Conservation (phyloP, 805 yeast species). For the Monosporozyma aquatica region DNA sequence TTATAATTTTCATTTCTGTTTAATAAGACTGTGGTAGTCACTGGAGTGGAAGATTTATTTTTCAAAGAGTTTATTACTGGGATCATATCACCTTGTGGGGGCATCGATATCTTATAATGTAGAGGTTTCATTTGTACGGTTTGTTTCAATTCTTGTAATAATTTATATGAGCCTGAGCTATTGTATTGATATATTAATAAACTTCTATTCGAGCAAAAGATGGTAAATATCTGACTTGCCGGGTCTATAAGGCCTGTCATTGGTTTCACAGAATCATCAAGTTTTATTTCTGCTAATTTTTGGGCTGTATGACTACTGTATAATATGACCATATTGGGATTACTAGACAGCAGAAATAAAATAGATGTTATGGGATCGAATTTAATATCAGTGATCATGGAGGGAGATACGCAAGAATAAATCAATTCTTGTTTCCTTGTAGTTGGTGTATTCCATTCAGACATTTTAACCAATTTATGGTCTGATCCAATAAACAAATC, state of each 20-base stretch:
- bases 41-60: constrained; percentile 14
- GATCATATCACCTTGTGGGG: constrained; percentile 26
- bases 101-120: constrained; percentile 28
- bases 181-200: constrained; percentile 23
- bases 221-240: constrained; percentile 19
- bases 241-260: constrained; percentile 25
- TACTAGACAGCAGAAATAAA: constrained; percentile 19
- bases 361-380: constrained; percentile 12
- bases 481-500: constrained; percentile 18
- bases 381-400: constrained; percentile 26
- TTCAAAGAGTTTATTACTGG: constrained; percentile 27
- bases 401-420: constrained; percentile 12
- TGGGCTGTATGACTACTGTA: constrained; percentile 11
- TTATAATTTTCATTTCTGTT: constrained; percentile 24
- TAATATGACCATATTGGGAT: constrained; percentile 16
- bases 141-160: constrained; percentile 19
- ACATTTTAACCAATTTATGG: constrained; percentile 12
- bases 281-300: constrained; percentile 12
- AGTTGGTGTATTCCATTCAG: constrained; percentile 13
- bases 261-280: constrained; percentile 15
- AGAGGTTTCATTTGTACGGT: constrained; percentile 25
- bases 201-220: constrained; percentile 22
- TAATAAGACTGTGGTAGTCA: constrained; percentile 20
- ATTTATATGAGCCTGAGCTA: constrained; percentile 17
- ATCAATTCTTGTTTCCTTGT: constrained; percentile 6